phyloP scores from a whole-genome alignment of 441 rosid genomes.

The Gossypium davidsonii region DNA sequence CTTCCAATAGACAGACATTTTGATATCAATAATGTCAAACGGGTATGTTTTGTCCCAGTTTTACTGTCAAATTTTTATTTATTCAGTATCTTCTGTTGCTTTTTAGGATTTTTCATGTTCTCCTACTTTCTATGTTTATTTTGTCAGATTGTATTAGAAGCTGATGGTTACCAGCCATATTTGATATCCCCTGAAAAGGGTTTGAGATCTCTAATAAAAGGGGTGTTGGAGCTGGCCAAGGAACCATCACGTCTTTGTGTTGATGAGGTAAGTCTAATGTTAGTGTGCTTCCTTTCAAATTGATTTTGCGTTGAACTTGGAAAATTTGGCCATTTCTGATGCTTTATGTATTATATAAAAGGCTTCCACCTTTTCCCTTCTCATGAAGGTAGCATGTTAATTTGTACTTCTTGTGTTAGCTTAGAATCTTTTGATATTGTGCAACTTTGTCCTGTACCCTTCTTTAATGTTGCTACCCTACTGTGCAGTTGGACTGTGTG shows the following conservation, averaged over 20 bases:
- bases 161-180: constrained; percentile 83
- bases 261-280: constrained; percentile 50
- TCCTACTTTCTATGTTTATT: constrained; percentile 16
- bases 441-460: background rate
- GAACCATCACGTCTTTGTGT: constrained; percentile 70
- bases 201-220: constrained; percentile 62
- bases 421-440: background rate
- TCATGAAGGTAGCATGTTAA: background rate
- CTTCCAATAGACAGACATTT: constrained; percentile 92
- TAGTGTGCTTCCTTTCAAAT: constrained; percentile 15
- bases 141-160: constrained; percentile 64
- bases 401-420: background rate
- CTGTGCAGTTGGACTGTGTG: background rate
- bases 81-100: constrained; percentile 2
- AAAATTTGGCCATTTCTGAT: background rate
- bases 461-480: background rate
- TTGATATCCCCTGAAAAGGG: constrained; percentile 85
- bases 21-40: constrained; percentile 69
- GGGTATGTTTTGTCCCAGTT: constrained; percentile 30
- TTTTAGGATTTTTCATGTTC: constrained; percentile 11
- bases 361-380: background rate
- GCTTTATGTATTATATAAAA: background rate
- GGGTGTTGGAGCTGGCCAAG: constrained; percentile 68
- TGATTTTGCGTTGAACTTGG: background rate
- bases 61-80: background rate